Evolutionary conservation across 2,329 filamentous ascomycete species (phyloP), one percentile per base, ranked within the genome.

Genomic region (Apiospora sp.): DNA sequence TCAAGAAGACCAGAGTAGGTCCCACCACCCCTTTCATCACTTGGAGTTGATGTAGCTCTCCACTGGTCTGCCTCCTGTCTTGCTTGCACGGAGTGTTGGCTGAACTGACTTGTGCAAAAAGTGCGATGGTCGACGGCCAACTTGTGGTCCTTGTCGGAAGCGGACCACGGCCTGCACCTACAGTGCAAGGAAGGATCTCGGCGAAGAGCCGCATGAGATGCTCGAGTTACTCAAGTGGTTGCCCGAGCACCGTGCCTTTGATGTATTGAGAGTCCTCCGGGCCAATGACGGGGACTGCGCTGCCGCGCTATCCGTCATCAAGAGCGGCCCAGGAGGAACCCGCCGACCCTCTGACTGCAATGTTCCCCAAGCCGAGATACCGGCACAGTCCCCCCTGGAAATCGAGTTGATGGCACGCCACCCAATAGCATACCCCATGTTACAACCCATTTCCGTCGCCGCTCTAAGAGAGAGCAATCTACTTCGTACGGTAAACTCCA

Each of bases 1-100:
- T 58, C 46, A 70, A 70, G 48, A 70, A 70, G 68, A 70, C 68
- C 19, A 12, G 68, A 3, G 68, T 70, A 44, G 49, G 68, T 41
- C 1, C 22, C 34, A 34, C 1, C 12, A 14, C 48, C 34, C n/a
- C 68, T 22, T 7, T 41, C 34, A 1, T 64, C 34, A 10, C 19
- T 64, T 41, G 34, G 34, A 22, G 14, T 1, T 34, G 27, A 6
- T 34, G 6, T 19, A 5, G 46, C 27, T 37, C 27, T 58, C 27
- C 27, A 10, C 34, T 14, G 30, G 8, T 64, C 58, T 41, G 10
- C 58, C 34, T 14, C 22, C 8, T 37, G 10, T 64, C 58, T 41
- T 41, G 58, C 58, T 41, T 41, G 58, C 13, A 12, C 16, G 19
- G 58, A 64, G 22, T 64, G 19, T n/a, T 64, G 34, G 34, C 58